Evolutionary conservation across 768 basidiomycete species (phyloP).

Genomic region (Termitomyces sp.): DNA sequence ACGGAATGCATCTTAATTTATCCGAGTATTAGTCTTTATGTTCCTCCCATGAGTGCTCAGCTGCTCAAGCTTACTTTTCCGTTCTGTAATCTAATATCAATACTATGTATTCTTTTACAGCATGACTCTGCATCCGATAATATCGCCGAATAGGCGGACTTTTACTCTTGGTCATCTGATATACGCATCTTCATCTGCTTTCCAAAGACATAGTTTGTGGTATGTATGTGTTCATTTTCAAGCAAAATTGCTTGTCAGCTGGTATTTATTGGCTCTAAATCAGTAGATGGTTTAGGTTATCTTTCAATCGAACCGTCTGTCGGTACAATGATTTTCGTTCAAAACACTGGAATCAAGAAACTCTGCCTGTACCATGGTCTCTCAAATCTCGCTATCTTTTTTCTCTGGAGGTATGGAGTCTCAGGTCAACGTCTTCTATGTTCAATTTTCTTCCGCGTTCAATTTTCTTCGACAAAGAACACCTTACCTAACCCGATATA

Average conservation of each 20-base stretch:
- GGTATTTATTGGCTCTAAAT: background rate
- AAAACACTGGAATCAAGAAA: background rate
- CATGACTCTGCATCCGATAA: background rate
- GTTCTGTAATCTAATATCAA: background rate
- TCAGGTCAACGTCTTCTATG: background rate
- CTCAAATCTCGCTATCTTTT: background rate
- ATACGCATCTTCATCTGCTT: background rate
- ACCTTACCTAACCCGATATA: slow-evolving; percentile 4
- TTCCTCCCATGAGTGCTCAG: background rate
- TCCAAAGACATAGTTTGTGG: background rate
- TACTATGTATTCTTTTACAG: background rate
- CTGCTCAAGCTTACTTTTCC: background rate
- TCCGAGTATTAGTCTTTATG: background rate
- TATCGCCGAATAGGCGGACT: background rate
- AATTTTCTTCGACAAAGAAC: background rate
- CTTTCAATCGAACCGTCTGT: background rate
- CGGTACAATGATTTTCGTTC: background rate
- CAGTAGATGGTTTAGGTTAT: background rate
- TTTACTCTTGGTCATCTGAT: background rate
- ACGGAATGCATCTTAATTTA: background rate
- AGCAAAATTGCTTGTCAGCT: background rate
- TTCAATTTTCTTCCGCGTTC: background rate
- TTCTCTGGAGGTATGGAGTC: background rate
- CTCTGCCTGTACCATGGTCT: background rate
- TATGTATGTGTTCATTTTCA: background rate